Evolutionary conservation across 495 filamentous ascomycete species (phyloP).

Genomic region (Hypoxylon cercidicola): DNA sequence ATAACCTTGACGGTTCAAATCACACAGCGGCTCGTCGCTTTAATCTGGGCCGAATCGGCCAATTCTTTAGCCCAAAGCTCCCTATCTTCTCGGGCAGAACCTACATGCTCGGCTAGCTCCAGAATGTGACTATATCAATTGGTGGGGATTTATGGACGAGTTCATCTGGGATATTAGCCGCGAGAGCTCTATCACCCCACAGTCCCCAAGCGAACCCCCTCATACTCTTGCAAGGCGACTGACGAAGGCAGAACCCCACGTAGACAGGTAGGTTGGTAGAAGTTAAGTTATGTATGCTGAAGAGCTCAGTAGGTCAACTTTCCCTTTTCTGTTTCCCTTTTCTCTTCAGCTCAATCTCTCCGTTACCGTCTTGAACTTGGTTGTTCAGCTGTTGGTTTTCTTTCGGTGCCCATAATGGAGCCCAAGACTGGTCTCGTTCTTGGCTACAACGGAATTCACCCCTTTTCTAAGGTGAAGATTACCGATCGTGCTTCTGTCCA

Average conservation of each 20-base stretch:
- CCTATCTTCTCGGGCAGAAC: slow-evolving; percentile 6
- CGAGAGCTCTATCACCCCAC: slow-evolving; percentile 46
- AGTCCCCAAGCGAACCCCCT: slow-evolving; percentile 34
- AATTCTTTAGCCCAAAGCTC: slow-evolving; percentile 20
- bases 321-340: slow-evolving; percentile 10
- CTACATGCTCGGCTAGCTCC: slow-evolving; percentile 24
- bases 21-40: slow-evolving; percentile 25
- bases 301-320: slow-evolving; percentile 9
- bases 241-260: slow-evolving; percentile 33
- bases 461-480: slow-evolving; percentile 60
- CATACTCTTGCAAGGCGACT: slow-evolving; percentile 21
- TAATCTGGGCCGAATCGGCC: slow-evolving; percentile 38
- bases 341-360: slow-evolving; percentile 1
- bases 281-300: slow-evolving; percentile 19
- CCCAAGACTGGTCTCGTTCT: slow-evolving; percentile 57
- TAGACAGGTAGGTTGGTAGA: slow-evolving; percentile 4
- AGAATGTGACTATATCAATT: slow-evolving; percentile 25
- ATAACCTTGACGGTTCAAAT: not conserved
- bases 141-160: slow-evolving; percentile 37
- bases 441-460: slow-evolving; percentile 60
- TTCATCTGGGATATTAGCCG: slow-evolving; percentile 48
- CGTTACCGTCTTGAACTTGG: not conserved
- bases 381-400: slow-evolving; percentile 13
- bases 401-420: slow-evolving; percentile 35
- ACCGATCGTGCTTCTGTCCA: slow-evolving; percentile 64